Percentiles rank a stretch among this genome's conserved stretches.
Conservation (phyloP, 768 basidiomycete species). For the Boletus reticulatus region DNA sequence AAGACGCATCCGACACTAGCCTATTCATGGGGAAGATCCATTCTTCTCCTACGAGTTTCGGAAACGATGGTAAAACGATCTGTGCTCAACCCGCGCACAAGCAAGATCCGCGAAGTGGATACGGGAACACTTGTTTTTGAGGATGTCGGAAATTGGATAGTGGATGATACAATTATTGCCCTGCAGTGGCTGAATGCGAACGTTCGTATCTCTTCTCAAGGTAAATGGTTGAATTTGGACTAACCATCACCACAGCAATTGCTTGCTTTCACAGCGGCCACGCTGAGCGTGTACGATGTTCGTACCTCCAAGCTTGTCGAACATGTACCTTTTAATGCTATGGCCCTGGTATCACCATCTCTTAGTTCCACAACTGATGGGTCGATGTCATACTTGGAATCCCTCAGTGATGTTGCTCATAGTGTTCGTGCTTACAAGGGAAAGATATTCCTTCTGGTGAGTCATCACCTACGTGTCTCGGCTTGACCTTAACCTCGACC, state of each 20-base stretch:
- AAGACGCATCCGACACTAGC: conserved; percentile 64
- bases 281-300: conserved; percentile 71
- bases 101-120: conserved; percentile 58
- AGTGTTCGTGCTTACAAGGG: conserved; percentile 84
- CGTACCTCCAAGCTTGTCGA: conserved; percentile 59
- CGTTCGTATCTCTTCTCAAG: conserved; percentile 53
- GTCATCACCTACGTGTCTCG: conserved; percentile 21
- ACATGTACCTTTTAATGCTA: conserved; percentile 53
- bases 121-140: conserved; percentile 65
- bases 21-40: conserved; percentile 77
- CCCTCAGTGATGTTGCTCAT: conserved; percentile 55
- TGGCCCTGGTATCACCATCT: conserved; percentile 54
- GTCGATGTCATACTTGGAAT: conserved; percentile 46
- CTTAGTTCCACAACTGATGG: conserved; percentile 46
- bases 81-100: conserved; percentile 51
- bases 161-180: conserved; percentile 62
- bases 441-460: conserved; percentile 86
- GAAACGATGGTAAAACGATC: conserved; percentile 55
- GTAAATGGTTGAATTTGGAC: not conserved
- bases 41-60: conserved; percentile 65
- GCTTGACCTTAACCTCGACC: conserved; percentile 7
- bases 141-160: conserved; percentile 56
- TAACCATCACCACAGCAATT: conserved; percentile 54
- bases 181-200: conserved; percentile 86
- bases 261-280: conserved; percentile 52